Percentiles rank a stretch among this genome's conserved stretches.
phyloP scores from a whole-genome alignment of 345 rosid species.

The Syzygium oleosum region DNA sequence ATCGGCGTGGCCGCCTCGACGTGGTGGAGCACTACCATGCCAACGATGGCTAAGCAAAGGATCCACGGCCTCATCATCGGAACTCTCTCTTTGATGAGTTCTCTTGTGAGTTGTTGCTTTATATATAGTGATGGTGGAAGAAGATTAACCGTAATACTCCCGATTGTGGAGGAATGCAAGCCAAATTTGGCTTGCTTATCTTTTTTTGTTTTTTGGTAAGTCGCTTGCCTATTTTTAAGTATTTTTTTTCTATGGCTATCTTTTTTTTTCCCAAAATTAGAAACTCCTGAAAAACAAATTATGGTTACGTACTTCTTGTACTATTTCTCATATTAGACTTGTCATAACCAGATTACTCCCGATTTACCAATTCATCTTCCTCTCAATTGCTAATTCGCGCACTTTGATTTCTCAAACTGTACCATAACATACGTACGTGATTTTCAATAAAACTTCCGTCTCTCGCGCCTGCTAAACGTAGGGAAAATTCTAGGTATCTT shows the following conservation, averaged over 20 bases:
- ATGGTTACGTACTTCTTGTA: background rate
- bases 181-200: background rate
- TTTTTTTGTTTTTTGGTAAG: background rate
- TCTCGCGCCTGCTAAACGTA: background rate
- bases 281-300: background rate
- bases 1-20: background rate
- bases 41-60: background rate
- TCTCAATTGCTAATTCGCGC: background rate
- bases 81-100: background rate
- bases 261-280: background rate
- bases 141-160: background rate
- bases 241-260: background rate
- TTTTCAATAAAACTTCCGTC: background rate
- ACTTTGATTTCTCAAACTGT: background rate
- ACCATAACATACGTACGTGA: background rate
- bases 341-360: background rate
- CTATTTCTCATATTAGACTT: background rate
- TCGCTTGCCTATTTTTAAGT: background rate
- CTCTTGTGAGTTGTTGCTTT: background rate
- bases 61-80: background rate
- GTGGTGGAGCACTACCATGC: background rate
- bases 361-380: background rate
- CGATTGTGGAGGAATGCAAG: background rate
- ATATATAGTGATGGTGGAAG: background rate
- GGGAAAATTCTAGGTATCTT: background rate